Evolutionary conservation across 2,329 filamentous ascomycete species (phyloP).

Genomic region (Blumeriella jaapii): DNA sequence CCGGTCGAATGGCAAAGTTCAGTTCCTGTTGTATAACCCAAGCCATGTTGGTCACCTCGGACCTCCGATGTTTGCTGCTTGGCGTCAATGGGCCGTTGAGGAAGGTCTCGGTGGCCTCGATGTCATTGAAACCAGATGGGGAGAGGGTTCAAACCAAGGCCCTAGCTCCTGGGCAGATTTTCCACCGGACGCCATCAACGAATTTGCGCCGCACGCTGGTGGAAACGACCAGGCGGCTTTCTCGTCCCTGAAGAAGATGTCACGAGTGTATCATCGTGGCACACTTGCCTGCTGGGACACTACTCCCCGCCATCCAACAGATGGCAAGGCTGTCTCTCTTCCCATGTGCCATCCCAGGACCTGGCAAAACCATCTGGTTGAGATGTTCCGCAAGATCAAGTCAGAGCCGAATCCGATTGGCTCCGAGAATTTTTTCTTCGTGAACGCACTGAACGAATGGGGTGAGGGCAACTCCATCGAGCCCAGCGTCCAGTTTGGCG

Average conservation of each 20-base stretch:
- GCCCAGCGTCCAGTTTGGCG: constrained; percentile 9
- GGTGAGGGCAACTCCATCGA: constrained; percentile 9
- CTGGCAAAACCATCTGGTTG: constrained; percentile 5
- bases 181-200: constrained; percentile 8
- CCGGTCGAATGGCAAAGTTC: constrained; percentile 7
- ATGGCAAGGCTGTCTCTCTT: not conserved
- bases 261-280: constrained; percentile 8
- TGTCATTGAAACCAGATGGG: constrained; percentile 9
- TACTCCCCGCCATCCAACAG: constrained; percentile 8
- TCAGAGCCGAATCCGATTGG: constrained; percentile 9
- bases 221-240: constrained; percentile 3
- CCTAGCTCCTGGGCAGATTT: constrained; percentile 5
- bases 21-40: constrained; percentile 9
- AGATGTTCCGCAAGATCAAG: constrained; percentile 11
- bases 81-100: constrained; percentile 8
- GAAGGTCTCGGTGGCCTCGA: constrained; percentile 9
- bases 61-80: constrained; percentile 7
- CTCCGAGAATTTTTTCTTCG: constrained; percentile 10
- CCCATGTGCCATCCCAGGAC: constrained; percentile 7
- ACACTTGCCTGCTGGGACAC: constrained; percentile 10
- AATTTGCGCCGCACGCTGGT: constrained; percentile 9
- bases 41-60: constrained; percentile 5
- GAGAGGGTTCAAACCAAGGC: constrained; percentile 1
- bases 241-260: constrained; percentile 2
- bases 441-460: constrained; percentile 11